Base-by-base conservation (phyloP, 495 filamentous ascomycete species). In the Aspergillus bertholletiae region DNA sequence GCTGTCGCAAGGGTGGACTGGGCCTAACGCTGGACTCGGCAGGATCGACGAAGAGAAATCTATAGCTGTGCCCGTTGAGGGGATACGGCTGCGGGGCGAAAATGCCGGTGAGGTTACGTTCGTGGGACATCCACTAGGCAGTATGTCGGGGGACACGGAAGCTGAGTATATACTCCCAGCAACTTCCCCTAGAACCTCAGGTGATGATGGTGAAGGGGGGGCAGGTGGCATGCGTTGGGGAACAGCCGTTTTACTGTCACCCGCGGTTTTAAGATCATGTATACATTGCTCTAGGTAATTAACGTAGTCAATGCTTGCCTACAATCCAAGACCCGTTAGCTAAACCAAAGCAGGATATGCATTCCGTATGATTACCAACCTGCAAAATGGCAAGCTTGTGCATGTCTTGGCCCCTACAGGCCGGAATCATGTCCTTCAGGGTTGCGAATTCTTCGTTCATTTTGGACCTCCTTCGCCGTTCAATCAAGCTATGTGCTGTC, bases 371-470 rank as follows among this genome's bases (percentile, higher is more conserved):
- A 51, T 22, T 43, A 70, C 78, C 52, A 71, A 94, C 94, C 84
- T 96, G 91, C 45, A 98, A 76, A 57, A 98, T 97, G 2, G 91
- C 92, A 46, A 98, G 79, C 75, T 98, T 98, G 72, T 98, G 94
- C 94, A 98, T 98, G 63, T 96, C 92, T 55, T 89, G 87, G 18
- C 91, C 90, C 26, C 57, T 67, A 64, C 94, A 97, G 1, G 94
- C 95, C 1, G 95, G 95, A 59, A 98, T 96, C 88, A 98, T 88
- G 65, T 88, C 83, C 74, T 97, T 97, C 54, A 98, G 74, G 15
- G 94, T 88, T 1, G 83, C 87, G 74, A 98, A 98, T 70, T 97
- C 94, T 63, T 97, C 94, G 62, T 98, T 98, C 94, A 98, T 98
- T 77, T 97, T 98, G 5, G 89, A 96, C 46, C 94, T 79, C 58